Conservation (phyloP, 2,329 filamentous ascomycete genomes). For the Diaporthe sp. region DNA sequence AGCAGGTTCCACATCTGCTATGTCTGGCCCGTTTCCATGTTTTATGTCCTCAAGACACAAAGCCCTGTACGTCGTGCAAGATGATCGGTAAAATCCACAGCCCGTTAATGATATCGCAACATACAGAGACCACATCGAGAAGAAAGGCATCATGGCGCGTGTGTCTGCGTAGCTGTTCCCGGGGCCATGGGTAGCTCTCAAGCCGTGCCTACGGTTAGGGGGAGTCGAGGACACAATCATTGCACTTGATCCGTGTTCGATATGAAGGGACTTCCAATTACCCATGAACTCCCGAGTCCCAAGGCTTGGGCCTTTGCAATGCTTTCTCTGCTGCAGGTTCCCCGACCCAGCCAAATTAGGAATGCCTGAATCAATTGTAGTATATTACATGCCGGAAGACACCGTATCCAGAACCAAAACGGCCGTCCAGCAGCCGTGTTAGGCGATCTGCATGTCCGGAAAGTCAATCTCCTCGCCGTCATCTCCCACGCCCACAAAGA, state of each 20-base stretch:
- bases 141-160: not conserved
- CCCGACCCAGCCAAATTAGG: not conserved
- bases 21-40: not conserved
- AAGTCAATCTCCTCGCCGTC: slow-evolving; percentile 29
- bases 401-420: not conserved
- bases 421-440: not conserved
- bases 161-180: not conserved
- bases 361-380: not conserved
- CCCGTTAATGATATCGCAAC: not conserved
- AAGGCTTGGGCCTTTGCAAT: not conserved
- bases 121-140: not conserved
- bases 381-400: not conserved
- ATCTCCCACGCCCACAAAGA: not conserved
- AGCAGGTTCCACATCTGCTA: not conserved
- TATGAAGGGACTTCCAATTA: not conserved
- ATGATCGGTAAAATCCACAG: not conserved
- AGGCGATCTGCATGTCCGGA: slow-evolving; percentile 32
- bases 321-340: not conserved
- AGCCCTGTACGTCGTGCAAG: not conserved
- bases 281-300: not conserved
- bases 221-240: not conserved
- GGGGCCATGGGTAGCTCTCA: not conserved
- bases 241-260: not conserved
- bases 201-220: not conserved
- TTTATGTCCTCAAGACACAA: not conserved